These are phyloP conservation scores for Tetrahymena malaccensis DNA, from an alignment of 73 alveolate genomes.

Conservation along the genomic window DNA sequence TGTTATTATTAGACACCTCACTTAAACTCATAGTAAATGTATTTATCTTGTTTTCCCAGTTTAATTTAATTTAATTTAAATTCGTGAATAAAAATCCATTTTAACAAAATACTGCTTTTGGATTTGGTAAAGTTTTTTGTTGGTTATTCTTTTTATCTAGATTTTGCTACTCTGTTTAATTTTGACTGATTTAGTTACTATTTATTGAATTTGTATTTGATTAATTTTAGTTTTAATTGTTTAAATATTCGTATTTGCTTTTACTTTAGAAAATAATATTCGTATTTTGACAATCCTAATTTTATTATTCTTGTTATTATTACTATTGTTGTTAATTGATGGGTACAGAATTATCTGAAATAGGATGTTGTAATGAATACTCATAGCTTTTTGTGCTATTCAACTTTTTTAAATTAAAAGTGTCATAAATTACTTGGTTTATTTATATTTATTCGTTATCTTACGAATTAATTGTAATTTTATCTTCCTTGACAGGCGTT, in stretches of 20 bases:
- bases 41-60: background rate
- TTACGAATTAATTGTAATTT: background rate
- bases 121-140: background rate
- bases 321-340: too few species aligned
- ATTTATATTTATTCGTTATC: background rate
- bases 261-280: too few species aligned
- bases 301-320: too few species aligned
- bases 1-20: background rate
- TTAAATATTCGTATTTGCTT: background rate
- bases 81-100: background rate
- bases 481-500: background rate
- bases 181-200: background rate
- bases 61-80: background rate
- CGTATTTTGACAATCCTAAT: background rate
- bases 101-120: background rate
- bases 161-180: background rate
- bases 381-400: background rate
- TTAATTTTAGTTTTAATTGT: background rate
- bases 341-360: background rate
- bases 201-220: background rate
- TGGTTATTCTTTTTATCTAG: background rate
- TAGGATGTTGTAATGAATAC: background rate
- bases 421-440: background rate
- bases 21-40: background rate
- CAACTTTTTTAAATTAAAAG: background rate